Base-by-base conservation (phyloP, 2,329 filamentous ascomycete genomes). In the Chrysoporthe deuterocubensis region DNA sequence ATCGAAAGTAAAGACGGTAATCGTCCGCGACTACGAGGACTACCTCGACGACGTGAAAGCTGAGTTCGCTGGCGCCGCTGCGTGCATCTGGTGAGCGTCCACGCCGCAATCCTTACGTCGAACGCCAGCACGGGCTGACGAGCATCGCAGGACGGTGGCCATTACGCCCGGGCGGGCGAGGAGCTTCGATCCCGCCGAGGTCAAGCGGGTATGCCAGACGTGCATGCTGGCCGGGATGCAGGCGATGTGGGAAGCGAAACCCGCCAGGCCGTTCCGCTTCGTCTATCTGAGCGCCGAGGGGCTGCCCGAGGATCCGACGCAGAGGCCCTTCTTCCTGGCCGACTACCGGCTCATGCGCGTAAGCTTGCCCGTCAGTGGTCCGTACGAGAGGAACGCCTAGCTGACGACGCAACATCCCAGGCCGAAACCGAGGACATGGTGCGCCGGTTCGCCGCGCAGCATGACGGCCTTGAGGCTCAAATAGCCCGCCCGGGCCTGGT, bases 401-500 rank as follows among this genome's bases (percentile, higher is more conserved):
- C 13, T 66, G 9, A 21, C 16, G 59, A 62, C 26, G 5, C 11
- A 16, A n/a, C 21, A 26, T 46, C 44, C 16, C 43, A 86, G 84
- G 84, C 84, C 7, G 79, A 83, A 54, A 78, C 80, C 0, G 85
- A 86, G 70, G 79, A 71, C 8, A 72, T 75, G 21, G 74, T 86
- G 4, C 76, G 85, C 4, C 76, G 76, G 1, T 80, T 79, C 26
- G 81, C 81, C 2, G 72, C 77, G 26, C 71, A 81, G 9, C 76
- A 80, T n/a, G 71, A 76, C 1, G 78, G 77, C 2, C 37, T 84
- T 34, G 78, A 84, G 66, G 76, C 75, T 0, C 74, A 74, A n/a
- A 72, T 82, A 1, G 79, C 76, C 6, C 84, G 81, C 66, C 78
- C 82, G 0, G 83, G 83, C 0, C 67, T 82, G 18, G 81, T 87